Evolutionary conservation across 129 eudicot species (phyloP).

Genomic region (Flaveria linearis): DNA sequence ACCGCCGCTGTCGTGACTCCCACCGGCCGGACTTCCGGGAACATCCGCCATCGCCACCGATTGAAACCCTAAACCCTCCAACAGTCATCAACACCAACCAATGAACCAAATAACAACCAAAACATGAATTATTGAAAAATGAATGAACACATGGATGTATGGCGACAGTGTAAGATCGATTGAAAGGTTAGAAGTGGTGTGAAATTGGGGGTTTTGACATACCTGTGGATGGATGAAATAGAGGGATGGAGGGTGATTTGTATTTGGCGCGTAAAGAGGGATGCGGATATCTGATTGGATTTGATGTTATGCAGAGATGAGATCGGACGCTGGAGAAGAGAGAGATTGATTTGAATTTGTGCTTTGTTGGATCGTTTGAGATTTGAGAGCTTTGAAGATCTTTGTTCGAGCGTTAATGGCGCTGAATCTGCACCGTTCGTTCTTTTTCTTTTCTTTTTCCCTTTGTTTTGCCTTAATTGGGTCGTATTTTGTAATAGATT

Average conservation of each 20-base stretch:
- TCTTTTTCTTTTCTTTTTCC: conserved; percentile 7
- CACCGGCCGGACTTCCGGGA: conserved; percentile 57
- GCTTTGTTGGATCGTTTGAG: conserved; percentile 14
- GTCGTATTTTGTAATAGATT: no score
- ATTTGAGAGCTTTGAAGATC: conserved; percentile 20
- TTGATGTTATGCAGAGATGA: conserved; percentile 39
- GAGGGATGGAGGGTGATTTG: conserved; percentile 30
- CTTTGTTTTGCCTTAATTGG: no score
- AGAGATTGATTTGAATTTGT: conserved; percentile 16
- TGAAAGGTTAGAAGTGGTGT: neutral
- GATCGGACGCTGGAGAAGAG: conserved; percentile 69
- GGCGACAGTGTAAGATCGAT: neutral
- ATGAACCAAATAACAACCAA: neutral
- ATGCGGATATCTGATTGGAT: conserved; percentile 27
- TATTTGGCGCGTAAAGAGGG: conserved; percentile 44
- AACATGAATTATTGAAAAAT: neutral
- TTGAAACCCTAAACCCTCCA: conserved; percentile 37
- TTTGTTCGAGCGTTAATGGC: conserved; percentile 24
- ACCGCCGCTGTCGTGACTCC: conserved; percentile 66
- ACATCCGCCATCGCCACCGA: conserved; percentile 45
- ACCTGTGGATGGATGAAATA: conserved; percentile 30
- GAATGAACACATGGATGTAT: neutral
- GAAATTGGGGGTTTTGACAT: conserved; percentile 24
- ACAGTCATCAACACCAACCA: neutral
- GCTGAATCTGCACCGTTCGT: conserved; percentile 38